phyloP scores from a whole-genome alignment of 2,329 filamentous ascomycete genomes.

The Alternaria arbusti region DNA sequence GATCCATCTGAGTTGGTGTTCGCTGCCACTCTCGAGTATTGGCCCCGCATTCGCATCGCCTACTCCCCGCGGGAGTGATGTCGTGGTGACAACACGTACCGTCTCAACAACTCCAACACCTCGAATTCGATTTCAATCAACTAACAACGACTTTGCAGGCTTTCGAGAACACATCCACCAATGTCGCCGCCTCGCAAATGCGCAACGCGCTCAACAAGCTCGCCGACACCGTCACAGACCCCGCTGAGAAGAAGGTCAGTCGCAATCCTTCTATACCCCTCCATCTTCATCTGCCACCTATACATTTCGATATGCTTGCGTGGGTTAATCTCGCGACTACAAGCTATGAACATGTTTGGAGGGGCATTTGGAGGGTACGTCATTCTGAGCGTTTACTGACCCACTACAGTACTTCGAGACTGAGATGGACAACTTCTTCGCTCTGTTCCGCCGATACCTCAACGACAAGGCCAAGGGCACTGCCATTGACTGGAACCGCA shows the following conservation, averaged over 20 bases:
- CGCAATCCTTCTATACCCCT: background rate
- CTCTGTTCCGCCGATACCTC: slow-evolving; percentile 95
- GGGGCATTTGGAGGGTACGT: slow-evolving; percentile 6
- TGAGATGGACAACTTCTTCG: slow-evolving; percentile 99
- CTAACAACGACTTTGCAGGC: slow-evolving; percentile 65
- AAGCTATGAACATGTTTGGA: slow-evolving; percentile 2
- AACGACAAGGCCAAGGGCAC: slow-evolving; percentile 99
- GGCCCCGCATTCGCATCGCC: background rate
- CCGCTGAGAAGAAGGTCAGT: slow-evolving; percentile 76
- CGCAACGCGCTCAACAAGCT: slow-evolving; percentile 95
- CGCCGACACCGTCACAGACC: slow-evolving; percentile 85
- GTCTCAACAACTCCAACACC: background rate
- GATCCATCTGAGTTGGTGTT: background rate
- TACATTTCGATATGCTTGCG: background rate
- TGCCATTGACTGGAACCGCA: slow-evolving; percentile 93
- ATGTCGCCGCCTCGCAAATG: slow-evolving; percentile 98
- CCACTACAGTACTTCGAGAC: slow-evolving; percentile 82
- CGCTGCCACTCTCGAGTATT: background rate
- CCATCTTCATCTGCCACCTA: background rate
- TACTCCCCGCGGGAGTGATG: background rate
- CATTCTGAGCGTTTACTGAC: slow-evolving; percentile 25
- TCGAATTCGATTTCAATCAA: background rate
- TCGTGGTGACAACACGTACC: background rate
- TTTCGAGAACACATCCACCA: slow-evolving; percentile 99
- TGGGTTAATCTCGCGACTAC: background rate